Conservation (phyloP, 768 basidiomycete genomes). For the Tricholomella constricta region DNA sequence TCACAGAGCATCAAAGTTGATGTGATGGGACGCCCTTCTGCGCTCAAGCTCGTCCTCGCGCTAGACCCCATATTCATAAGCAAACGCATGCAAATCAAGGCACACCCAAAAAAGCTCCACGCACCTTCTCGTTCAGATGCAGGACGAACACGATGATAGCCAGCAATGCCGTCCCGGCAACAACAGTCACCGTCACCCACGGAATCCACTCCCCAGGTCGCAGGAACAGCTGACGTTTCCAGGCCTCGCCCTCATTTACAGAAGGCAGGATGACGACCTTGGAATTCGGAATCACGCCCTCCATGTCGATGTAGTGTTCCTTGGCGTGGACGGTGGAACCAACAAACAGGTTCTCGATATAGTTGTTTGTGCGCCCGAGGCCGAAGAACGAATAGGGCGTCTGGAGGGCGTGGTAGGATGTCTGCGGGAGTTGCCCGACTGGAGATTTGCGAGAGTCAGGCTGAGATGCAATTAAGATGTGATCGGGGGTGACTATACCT, state of each 20-base stretch:
- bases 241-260: conserved; percentile 53
- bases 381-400: conserved; percentile 97
- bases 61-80: conserved; percentile 38
- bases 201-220: conserved; percentile 97
- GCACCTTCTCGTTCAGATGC: conserved; percentile 91
- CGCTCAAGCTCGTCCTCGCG: conserved; percentile 93
- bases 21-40: conserved; percentile 86
- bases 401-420: conserved; percentile 86
- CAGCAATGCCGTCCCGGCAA: conserved; percentile 70
- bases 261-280: conserved; percentile 93
- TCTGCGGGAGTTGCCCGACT: conserved; percentile 94
- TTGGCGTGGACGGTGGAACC: conserved; percentile 79
- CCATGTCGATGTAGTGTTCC: conserved; percentile 87
- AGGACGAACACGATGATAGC: conserved; percentile 83
- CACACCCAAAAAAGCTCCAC: conserved; percentile 23
- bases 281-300: conserved; percentile 97
- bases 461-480: not conserved
- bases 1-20: conserved; percentile 96
- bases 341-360: conserved; percentile 98
- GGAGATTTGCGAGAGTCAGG: conserved; percentile 8
- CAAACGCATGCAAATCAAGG: conserved; percentile 9
- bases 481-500: conserved; percentile 44
- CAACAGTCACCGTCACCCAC: conserved; percentile 90
- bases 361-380: conserved; percentile 97
- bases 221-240: conserved; percentile 90